A percentile compares a stretch with the other conserved stretches of the same genome.
phyloP scores from a whole-genome alignment of 1,284 basidiomycete species.

The Coniferiporia weirii region DNA sequence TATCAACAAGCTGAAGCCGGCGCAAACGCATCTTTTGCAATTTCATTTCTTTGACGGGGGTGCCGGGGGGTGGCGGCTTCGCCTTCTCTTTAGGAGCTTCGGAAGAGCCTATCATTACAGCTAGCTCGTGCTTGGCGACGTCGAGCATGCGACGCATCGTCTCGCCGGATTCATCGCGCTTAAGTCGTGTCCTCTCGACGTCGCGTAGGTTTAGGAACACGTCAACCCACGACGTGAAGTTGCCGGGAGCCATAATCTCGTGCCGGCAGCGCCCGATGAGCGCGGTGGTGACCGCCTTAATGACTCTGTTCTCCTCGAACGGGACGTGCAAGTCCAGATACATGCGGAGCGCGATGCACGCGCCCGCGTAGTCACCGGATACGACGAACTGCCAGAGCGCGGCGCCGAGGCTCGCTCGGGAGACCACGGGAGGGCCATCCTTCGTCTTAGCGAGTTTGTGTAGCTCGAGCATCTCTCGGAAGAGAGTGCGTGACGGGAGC shows the following conservation, averaged over 20 bases:
- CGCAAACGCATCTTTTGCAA: conserved; percentile 3
- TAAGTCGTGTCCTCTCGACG: neutral
- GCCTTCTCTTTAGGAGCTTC: neutral
- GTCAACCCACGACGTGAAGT: conserved; percentile 3
- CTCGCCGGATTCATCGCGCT: neutral
- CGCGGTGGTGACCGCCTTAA: neutral
- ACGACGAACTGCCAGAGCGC: conserved; percentile 11
- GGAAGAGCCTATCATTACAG: neutral
- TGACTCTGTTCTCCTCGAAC: neutral
- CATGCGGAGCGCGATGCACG: conserved; percentile 4
- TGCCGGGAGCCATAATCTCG: neutral
- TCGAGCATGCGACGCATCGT: conserved; percentile 6
- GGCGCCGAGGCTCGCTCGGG: conserved; percentile 2
- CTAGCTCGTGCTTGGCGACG: neutral
- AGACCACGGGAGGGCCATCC: neutral
- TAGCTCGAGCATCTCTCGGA: conserved; percentile 12
- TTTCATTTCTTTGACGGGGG: neutral
- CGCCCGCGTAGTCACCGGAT: conserved; percentile 10
- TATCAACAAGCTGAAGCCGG: conserved; percentile 4
- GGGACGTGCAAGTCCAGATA: neutral
- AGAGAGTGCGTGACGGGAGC: conserved; percentile 8
- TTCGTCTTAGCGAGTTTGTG: neutral
- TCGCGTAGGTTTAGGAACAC: conserved; percentile 10
- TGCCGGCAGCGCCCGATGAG: conserved; percentile 2
- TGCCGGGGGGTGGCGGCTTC: no score